Evolutionary conservation across 78 protist species (phyloP).

Genomic region (Emiliania huxleyi): DNA sequence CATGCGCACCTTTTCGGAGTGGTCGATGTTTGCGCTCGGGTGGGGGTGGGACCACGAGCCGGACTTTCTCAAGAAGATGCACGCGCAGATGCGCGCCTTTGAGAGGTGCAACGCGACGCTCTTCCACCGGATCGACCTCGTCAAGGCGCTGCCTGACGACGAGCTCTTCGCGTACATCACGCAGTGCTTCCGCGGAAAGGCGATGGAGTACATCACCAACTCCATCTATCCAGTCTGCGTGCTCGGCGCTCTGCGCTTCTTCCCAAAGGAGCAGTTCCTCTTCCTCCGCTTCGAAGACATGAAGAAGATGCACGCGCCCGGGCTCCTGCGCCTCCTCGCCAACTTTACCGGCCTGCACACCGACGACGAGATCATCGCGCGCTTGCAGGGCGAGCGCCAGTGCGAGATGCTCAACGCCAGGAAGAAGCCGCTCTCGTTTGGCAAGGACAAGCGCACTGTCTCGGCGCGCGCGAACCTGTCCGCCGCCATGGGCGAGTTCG

Average conservation of each 20-base stretch:
- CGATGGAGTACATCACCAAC: constrained; percentile 15
- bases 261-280: background rate
- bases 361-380: background rate
- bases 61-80: background rate
- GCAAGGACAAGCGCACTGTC: background rate
- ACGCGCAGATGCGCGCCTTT: background rate
- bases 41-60: background rate
- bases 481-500: background rate
- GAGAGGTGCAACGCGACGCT: background rate
- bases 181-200: background rate
- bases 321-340: background rate
- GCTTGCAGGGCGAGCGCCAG: background rate
- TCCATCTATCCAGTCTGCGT: background rate
- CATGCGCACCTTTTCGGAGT: constrained; percentile 11
- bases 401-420: background rate
- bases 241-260: background rate
- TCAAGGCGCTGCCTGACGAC: background rate
- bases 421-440: background rate
- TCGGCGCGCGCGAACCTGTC: background rate
- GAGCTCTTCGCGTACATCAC: background rate
- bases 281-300: background rate
- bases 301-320: background rate
- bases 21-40: background rate
- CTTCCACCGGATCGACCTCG: background rate
- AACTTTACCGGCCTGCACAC: constrained; percentile 4